Evolutionary conservation across 768 basidiomycete species (phyloP).

Genomic region (Chalciporus chontae): DNA sequence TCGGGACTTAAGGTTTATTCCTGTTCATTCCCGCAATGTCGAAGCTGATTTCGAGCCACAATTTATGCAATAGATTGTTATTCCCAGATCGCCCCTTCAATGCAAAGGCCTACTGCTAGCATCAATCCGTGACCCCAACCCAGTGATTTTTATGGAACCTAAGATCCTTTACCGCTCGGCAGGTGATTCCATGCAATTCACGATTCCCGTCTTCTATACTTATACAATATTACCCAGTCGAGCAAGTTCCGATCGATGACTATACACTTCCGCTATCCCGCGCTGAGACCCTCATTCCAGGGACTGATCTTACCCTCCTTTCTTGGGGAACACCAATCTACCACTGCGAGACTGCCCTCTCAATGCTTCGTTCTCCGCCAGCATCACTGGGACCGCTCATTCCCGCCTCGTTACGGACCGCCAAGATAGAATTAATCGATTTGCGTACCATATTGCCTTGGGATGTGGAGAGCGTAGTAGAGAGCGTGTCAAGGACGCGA

Average conservation of each 20-base stretch:
- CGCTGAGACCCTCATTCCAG: slow-evolving; percentile 71
- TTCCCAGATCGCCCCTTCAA: slow-evolving; percentile 91
- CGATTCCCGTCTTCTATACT: neutral
- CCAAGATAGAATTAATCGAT: slow-evolving; percentile 87
- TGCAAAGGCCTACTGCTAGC: slow-evolving; percentile 89
- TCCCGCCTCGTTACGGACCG: slow-evolving; percentile 59
- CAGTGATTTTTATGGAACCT: slow-evolving; percentile 94
- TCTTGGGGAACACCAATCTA: slow-evolving; percentile 95
- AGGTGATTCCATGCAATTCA: slow-evolving; percentile 35
- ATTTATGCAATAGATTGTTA: slow-evolving; percentile 54
- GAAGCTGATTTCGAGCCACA: neutral
- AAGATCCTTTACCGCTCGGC: slow-evolving; percentile 91
- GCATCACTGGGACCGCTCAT: slow-evolving; percentile 58
- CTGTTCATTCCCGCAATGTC: neutral
- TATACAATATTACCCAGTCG: slow-evolving; percentile 44
- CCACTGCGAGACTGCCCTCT: slow-evolving; percentile 81
- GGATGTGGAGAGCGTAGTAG: slow-evolving; percentile 76
- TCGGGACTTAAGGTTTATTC: slow-evolving; percentile 74
- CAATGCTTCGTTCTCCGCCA: slow-evolving; percentile 67
- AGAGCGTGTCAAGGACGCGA: slow-evolving; percentile 83
- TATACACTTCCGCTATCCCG: slow-evolving; percentile 78
- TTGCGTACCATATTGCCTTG: slow-evolving; percentile 86
- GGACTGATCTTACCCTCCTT: slow-evolving; percentile 83
- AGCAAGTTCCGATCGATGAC: slow-evolving; percentile 90
- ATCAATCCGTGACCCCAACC: slow-evolving; percentile 89